A percentile compares a stretch with the other conserved stretches of the same genome.
These are phyloP conservation scores for Penicillium verhagenii DNA, from an alignment of 495 filamentous ascomycete species.

Conservation along the genomic window DNA sequence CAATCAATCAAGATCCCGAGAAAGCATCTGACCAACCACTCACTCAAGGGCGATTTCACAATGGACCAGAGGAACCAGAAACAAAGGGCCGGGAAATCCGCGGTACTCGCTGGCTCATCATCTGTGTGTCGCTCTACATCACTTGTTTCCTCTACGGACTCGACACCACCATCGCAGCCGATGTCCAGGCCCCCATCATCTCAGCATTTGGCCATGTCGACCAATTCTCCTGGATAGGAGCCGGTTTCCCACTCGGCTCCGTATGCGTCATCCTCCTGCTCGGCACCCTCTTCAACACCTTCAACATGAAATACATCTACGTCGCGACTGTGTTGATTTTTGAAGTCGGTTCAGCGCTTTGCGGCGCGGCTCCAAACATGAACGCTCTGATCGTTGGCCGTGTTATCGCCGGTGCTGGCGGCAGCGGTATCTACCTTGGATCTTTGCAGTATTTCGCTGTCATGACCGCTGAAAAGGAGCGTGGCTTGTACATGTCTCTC, in stretches of 20 bases:
- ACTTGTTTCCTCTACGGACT: neutral
- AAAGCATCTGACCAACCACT: no score
- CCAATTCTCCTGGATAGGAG: conserved; percentile 24
- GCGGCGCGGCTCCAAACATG: neutral
- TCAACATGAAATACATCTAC: neutral
- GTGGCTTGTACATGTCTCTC: conserved; percentile 41
- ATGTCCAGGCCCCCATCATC: conserved; percentile 32
- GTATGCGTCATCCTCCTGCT: conserved; percentile 24
- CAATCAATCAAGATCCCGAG: no score
- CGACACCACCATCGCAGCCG: conserved; percentile 42
- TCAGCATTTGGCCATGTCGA: conserved; percentile 22
- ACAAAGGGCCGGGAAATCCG: no score
- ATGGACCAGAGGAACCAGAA: no score
- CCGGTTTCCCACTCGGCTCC: conserved; percentile 18
- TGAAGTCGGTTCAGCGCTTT: neutral
- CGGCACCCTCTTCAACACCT: neutral
- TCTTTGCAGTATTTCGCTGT: conserved; percentile 28
- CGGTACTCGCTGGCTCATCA: neutral
- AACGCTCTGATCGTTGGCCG: neutral
- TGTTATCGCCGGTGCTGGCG: neutral
- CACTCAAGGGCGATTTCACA: no score
- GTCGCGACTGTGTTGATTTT: neutral
- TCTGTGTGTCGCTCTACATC: neutral
- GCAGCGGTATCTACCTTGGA: conserved; percentile 10
- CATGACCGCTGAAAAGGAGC: conserved; percentile 41